Conservation (phyloP, 176 grass and related monocot genomes). For the Urochloa ruziziensis region DNA sequence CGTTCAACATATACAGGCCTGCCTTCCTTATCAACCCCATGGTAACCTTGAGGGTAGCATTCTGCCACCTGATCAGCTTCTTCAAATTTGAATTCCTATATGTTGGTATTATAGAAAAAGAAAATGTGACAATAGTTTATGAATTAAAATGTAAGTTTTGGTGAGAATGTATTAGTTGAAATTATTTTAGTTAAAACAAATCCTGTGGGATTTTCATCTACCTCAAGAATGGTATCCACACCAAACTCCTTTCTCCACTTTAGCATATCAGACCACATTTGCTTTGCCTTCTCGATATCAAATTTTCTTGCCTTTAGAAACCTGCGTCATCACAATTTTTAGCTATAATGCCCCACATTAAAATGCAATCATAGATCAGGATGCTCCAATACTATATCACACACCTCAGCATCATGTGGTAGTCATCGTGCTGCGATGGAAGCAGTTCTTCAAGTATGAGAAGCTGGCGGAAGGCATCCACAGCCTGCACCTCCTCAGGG, state of each 20-base stretch:
- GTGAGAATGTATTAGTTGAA: not conserved
- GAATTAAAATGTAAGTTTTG: not conserved
- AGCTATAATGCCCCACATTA: slow-evolving; percentile 7
- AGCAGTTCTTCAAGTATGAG: slow-evolving; percentile 89
- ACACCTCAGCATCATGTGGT: slow-evolving; percentile 97
- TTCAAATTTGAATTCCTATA: slow-evolving; percentile 80
- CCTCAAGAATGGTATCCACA: slow-evolving; percentile 75
- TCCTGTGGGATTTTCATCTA: slow-evolving; percentile 17
- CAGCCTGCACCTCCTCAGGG: slow-evolving; percentile 79
- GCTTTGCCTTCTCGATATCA: slow-evolving; percentile 88
- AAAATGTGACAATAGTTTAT: slow-evolving; percentile 17
- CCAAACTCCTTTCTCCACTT: slow-evolving; percentile 93
- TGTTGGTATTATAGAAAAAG: not conserved
- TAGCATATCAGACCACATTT: slow-evolving; percentile 98
- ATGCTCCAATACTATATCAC: not conserved
- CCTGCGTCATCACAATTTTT: slow-evolving; percentile 35
- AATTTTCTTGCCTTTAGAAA: slow-evolving; percentile 94
- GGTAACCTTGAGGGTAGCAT: slow-evolving; percentile 97
- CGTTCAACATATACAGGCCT: slow-evolving; percentile 92
- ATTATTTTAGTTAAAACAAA: not conserved
- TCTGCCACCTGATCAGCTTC: slow-evolving; percentile 80
- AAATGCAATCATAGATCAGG: not conserved
- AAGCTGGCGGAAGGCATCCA: slow-evolving; percentile 94
- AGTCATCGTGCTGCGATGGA: slow-evolving; percentile 80
- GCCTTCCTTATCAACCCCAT: slow-evolving; percentile 95